Percentiles rank a stretch among this genome's conserved stretches.
Conservation (phyloP, 2,329 filamentous ascomycete species). For the Curvularia hawaiiensis region DNA sequence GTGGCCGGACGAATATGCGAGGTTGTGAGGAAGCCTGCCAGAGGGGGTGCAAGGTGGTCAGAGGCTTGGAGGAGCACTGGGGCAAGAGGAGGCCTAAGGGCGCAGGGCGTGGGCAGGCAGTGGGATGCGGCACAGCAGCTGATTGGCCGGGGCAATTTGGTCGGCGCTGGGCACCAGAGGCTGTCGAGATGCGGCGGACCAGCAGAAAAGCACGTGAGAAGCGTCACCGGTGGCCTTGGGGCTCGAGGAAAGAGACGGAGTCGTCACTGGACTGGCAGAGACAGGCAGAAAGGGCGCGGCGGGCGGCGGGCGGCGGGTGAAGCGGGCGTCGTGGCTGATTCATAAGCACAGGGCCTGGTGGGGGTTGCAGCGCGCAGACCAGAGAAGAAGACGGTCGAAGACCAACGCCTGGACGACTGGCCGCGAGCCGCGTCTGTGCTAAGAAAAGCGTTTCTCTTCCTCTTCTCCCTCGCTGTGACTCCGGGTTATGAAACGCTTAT, state of each 20-base stretch:
- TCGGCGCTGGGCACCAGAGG: slow-evolving; percentile 22
- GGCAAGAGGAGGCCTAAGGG: slow-evolving; percentile 5
- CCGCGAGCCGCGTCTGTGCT: background rate
- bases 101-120: background rate
- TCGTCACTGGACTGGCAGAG: background rate
- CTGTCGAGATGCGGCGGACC: slow-evolving; percentile 22
- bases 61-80: slow-evolving; percentile 19
- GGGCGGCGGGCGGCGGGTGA: background rate
- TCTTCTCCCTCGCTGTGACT: background rate
- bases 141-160: slow-evolving; percentile 23
- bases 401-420: background rate
- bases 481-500: background rate
- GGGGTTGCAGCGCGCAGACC: slow-evolving; percentile 14
- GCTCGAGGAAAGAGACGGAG: slow-evolving; percentile 4
- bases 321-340: slow-evolving; percentile 20
- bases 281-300: slow-evolving; percentile 26
- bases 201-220: slow-evolving; percentile 12
- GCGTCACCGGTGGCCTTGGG: slow-evolving; percentile 19
- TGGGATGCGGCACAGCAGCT: slow-evolving; percentile 6
- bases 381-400: slow-evolving; percentile 29
- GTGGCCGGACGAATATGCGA: background rate
- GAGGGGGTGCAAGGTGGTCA: slow-evolving; percentile 14
- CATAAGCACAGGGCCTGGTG: slow-evolving; percentile 28
- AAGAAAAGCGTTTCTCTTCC: background rate
- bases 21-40: background rate